Evolutionary conservation across 306 rosid genomes (phyloP).

Genomic region (Hylodesmum podocarpum): DNA sequence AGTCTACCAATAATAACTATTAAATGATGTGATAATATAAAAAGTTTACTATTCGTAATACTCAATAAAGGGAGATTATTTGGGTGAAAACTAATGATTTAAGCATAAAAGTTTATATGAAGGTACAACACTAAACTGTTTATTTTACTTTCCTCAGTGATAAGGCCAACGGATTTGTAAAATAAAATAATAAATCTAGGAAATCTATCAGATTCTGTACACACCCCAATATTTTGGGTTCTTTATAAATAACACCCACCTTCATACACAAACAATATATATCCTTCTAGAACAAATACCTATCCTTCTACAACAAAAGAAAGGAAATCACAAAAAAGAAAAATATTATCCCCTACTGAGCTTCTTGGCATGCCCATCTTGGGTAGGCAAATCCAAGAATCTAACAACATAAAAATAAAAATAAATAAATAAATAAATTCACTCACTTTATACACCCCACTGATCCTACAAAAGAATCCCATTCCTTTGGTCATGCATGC

Average conservation of each 20-base stretch:
- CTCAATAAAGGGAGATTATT: neutral
- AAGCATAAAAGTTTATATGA: neutral
- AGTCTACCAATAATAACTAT: neutral
- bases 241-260: slow-evolving; percentile 46
- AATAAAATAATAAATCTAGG: slow-evolving; percentile 8
- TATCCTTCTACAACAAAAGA: slow-evolving; percentile 49
- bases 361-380: slow-evolving; percentile 26
- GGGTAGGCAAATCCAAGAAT: slow-evolving; percentile 43
- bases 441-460: slow-evolving; percentile 37
- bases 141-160: slow-evolving; percentile 9
- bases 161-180: slow-evolving; percentile 8
- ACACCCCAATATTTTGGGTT: slow-evolving; percentile 36
- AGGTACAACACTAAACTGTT: neutral
- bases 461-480: slow-evolving; percentile 37
- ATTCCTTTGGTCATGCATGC: slow-evolving; percentile 32
- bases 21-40: too few relatives aligned
- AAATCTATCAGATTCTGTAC: slow-evolving; percentile 39
- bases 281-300: slow-evolving; percentile 30
- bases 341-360: neutral
- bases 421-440: slow-evolving; percentile 35
- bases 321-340: neutral
- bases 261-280: slow-evolving; percentile 44
- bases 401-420: slow-evolving; percentile 32
- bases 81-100: neutral
- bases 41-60: neutral